Evolutionary conservation across 805 yeast species (phyloP), one percentile per base, ranked within the genome.

Genomic region (Pichia eremophila): DNA sequence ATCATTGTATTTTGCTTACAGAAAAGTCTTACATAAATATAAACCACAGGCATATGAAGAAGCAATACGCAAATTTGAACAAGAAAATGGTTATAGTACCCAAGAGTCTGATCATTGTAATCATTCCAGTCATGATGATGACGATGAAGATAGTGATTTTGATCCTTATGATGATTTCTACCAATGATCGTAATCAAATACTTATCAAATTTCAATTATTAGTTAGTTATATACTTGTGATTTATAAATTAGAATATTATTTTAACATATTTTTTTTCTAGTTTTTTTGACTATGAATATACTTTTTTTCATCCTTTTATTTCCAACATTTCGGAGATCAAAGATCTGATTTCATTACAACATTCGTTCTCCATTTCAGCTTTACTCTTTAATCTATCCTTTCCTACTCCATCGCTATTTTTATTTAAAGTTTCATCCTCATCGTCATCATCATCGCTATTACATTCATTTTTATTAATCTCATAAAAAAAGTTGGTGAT

Each of bases 291-390:
- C 3, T 12, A 9, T 9, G 4, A 5, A 5, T 15, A 8, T 15
- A 34, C 7, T 10, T 15, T 10, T 10, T 7, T 15, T 34, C 4
- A 9, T 12, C 36, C 7, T 9, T 7, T 34, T 5, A 34, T 34
- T 15, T 34, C 36, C 12, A 34, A 15, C 17, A 34, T 34, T 34
- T 34, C 15, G n/a, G 36, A 39, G 25, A 39, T 39, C 17, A 39
- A 27, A n/a, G 17, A 29, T 44, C 64, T 48, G 7, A 61, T 54
- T n/a, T 47, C 39, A 27, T 45, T 44, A 39, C 64, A 60, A 11
- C 57, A 54, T 22, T 39, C 15, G n/a, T 50, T 48, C 34, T 52
- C 49, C 17, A 47, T 27, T 36, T 44, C 47, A 19, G 39, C 42
- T 4, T 10, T 45, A 11, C 15, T 14, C 17, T 34, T 34, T 5